Base-by-base conservation (phyloP, 2,329 filamentous ascomycete species). In the Aureobasidium sp. region DNA sequence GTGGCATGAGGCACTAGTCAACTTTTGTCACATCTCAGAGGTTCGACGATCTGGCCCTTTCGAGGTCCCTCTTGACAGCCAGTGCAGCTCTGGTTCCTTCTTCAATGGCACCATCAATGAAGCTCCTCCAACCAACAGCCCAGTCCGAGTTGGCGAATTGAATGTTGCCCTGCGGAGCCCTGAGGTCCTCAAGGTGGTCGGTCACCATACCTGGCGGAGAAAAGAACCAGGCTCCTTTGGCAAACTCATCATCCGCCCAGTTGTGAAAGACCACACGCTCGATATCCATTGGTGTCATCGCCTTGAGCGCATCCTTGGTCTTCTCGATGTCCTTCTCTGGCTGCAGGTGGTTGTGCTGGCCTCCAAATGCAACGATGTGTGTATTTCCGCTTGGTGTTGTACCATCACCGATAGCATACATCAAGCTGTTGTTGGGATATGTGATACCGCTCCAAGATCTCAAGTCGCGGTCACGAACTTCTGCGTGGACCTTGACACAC, bases 41-140 rank as follows among this genome's bases (percentile, higher is more conserved):
- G 8, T 46, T 27, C 25, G 53, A 17, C 7, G 40, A 25, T 1
- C 53, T n/a, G 6, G 40, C n/a, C 19, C 40, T 57, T 23, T 57
- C 53, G 7, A 57, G 38, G 10, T 49, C 59, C 42, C 43, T 57
- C 33, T 42, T 60, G 23, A 53, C 47, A 21, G 38, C 45, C 46
- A 60, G n/a, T 10, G 61, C 65, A 54, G 62, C 64, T 23, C 42
- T 35, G 6, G 61, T 61, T 7, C 71, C 70, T 23, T 65, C 61
- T 57, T 73, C 69, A 37, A 73, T 68, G 2, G 70, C 71, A 13
- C 71, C 72, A 55, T 74, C 71, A n/a, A 72, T 64, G 37, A 70
- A 73, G 1, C 67, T 69, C 43, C 71, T 64, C 71, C 71, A 74
- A 1, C 69, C 70, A 54, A 65, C 61, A 3, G 71, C 69, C 70